These are phyloP conservation scores for Curvularia eragrostidis DNA, from an alignment of 2,329 filamentous ascomycete species.

Conservation along the genomic window DNA sequence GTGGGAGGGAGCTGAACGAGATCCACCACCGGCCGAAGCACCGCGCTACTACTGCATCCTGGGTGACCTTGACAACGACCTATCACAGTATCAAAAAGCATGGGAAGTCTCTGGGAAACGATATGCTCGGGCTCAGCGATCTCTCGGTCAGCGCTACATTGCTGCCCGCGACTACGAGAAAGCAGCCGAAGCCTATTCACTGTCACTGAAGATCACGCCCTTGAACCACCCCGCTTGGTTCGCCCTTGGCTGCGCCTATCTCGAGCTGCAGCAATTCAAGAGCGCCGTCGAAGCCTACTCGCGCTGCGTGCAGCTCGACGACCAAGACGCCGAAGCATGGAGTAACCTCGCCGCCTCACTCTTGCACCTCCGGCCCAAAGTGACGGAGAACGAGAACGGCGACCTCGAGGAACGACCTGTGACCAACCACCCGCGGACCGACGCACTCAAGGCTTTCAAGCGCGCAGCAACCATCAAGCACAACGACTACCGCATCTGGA, in stretches of 20 bases:
- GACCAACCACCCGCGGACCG: constrained; percentile 62
- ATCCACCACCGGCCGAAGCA: constrained; percentile 78
- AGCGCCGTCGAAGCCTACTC: constrained; percentile 85
- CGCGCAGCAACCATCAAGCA: constrained; percentile 82
- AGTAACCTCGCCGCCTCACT: constrained; percentile 90
- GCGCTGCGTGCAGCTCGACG: constrained; percentile 82
- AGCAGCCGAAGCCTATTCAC: constrained; percentile 78
- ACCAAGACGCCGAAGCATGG: constrained; percentile 90
- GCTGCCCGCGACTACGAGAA: constrained; percentile 68
- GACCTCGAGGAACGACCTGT: constrained; percentile 48
- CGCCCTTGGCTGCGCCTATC: constrained; percentile 83
- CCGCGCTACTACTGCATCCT: constrained; percentile 91
- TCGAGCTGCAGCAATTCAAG: constrained; percentile 77
- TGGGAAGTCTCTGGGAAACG: constrained; percentile 84
- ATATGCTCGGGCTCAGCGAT: constrained; percentile 86
- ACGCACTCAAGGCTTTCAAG: constrained; percentile 85
- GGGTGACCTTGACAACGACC: constrained; percentile 82
- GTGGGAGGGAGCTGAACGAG: constrained; percentile 72
- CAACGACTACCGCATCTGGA: constrained; percentile 93
- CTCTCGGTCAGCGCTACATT: constrained; percentile 80
- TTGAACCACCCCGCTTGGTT: constrained; percentile 88
- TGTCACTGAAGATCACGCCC: constrained; percentile 79
- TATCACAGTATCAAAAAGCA: constrained; percentile 78
- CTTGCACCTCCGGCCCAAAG: constrained; percentile 67
- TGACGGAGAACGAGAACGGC: constrained; percentile 43